Percentiles rank a stretch among this genome's conserved stretches.
Evolutionary conservation across 495 filamentous ascomycete species (phyloP).

Genomic region (Aspergillus nanangensis): DNA sequence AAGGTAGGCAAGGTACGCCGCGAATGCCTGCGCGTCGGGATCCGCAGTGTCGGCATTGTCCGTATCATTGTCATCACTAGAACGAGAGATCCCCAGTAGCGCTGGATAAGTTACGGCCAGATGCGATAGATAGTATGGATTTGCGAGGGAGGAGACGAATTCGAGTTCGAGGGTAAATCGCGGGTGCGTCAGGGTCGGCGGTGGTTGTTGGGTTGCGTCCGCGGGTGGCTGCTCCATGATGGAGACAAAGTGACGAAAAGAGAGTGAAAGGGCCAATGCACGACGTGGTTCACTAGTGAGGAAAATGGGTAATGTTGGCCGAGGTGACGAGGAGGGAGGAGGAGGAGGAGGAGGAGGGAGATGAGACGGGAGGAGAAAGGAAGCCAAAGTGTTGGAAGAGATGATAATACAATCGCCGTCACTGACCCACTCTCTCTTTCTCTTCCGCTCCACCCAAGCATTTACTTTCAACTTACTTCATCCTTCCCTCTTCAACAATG

Average conservation of each 20-base stretch:
- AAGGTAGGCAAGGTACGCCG: slow-evolving; percentile 79
- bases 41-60: slow-evolving; percentile 39
- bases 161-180: slow-evolving; percentile 45
- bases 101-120: slow-evolving; percentile 62
- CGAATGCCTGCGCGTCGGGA: slow-evolving; percentile 59
- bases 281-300: too few species aligned
- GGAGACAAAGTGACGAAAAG: neutral
- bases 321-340: neutral
- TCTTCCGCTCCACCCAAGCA: neutral
- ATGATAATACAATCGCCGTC: neutral
- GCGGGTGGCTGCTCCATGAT: slow-evolving; percentile 15
- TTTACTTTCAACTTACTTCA: neutral
- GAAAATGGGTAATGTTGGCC: neutral
- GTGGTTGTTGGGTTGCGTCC: slow-evolving; percentile 20
- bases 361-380: neutral
- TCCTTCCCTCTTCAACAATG: neutral
- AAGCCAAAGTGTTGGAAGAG: neutral
- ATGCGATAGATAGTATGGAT: slow-evolving; percentile 79
- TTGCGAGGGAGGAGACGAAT: slow-evolving; percentile 84
- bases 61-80: slow-evolving; percentile 30
- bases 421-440: neutral
- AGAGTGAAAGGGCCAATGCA: neutral
- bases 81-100: slow-evolving; percentile 35
- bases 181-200: slow-evolving; percentile 39
- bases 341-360: neutral